These are phyloP conservation scores for Asterella californica DNA, from an alignment of 225 moss, liverwort and hornwort genomes.

Conservation along the genomic window DNA sequence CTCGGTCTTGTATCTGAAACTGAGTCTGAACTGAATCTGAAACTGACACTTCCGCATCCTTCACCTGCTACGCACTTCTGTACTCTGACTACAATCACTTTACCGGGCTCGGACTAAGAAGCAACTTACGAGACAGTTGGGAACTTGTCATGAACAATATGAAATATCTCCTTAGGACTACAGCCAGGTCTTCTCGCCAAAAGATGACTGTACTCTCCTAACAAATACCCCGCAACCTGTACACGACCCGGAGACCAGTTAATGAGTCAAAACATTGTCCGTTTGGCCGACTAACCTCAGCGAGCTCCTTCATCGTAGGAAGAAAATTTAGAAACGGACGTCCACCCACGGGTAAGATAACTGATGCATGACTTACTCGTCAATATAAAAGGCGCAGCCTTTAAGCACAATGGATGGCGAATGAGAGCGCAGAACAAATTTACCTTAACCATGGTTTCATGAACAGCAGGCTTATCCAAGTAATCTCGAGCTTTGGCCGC, in stretches of 20 bases:
- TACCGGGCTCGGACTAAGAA: not conserved
- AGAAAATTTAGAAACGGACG: not conserved
- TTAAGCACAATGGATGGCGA: not conserved
- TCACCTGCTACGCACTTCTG: no score
- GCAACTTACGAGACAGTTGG: slow-evolving; percentile 75
- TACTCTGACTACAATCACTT: no score
- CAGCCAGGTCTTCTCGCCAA: slow-evolving; percentile 89
- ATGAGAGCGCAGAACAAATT: not conserved
- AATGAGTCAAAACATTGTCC: not conserved
- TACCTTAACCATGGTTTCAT: slow-evolving; percentile 99
- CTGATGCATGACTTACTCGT: not conserved
- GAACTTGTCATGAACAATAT: slow-evolving; percentile 87
- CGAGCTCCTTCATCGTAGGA: not conserved
- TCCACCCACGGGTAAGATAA: not conserved
- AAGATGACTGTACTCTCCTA: slow-evolving; percentile 95
- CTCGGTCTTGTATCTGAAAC: no score
- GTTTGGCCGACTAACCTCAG: not conserved
- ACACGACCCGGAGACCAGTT: not conserved
- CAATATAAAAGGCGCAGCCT: not conserved
- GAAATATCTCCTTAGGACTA: slow-evolving; percentile 86
- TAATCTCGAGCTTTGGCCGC: slow-evolving; percentile 90
- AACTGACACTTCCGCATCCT: no score
- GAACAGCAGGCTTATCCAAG: slow-evolving; percentile 92
- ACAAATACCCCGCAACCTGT: slow-evolving; percentile 88
- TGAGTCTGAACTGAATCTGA: no score